A percentile compares a stretch with the other conserved stretches of the same genome.
These are phyloP conservation scores for Colletotrichum sp. DNA, from an alignment of 2,329 filamentous ascomycete genomes.

Conservation along the genomic window DNA sequence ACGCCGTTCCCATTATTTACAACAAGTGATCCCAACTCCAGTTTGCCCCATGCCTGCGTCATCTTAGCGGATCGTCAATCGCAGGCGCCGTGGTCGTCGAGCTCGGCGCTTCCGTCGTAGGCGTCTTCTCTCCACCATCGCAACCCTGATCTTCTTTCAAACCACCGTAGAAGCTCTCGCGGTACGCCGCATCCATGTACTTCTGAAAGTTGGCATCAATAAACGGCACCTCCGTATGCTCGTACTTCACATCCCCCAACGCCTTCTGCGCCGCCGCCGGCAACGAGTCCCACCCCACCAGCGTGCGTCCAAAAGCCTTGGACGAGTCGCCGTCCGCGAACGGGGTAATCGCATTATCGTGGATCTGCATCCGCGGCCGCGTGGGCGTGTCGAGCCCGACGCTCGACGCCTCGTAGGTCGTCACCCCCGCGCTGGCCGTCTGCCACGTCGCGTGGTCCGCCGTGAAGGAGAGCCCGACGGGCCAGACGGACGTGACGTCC, in stretches of 20 bases:
- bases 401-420: not conserved
- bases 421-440: not conserved
- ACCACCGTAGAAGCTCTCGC: not conserved
- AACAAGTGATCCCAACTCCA: not conserved
- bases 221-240: not conserved
- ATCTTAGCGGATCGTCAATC: not conserved
- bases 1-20: not conserved
- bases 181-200: not conserved
- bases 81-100: not conserved
- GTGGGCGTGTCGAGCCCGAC: not conserved
- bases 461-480: not conserved
- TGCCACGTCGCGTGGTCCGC: not conserved
- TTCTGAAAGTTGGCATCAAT: not conserved
- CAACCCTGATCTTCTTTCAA: not conserved
- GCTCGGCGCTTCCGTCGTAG: not conserved
- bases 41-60: accelerated
- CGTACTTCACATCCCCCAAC: not conserved
- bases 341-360: not conserved
- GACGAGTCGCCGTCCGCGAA: not conserved
- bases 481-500: not conserved
- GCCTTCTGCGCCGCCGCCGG: not conserved
- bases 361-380: not conserved
- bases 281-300: not conserved
- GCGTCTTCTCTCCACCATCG: not conserved
- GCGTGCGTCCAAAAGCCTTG: not conserved